phyloP scores from a whole-genome alignment of 2,329 filamentous ascomycete species.

The Colletotrichum godetiae region DNA sequence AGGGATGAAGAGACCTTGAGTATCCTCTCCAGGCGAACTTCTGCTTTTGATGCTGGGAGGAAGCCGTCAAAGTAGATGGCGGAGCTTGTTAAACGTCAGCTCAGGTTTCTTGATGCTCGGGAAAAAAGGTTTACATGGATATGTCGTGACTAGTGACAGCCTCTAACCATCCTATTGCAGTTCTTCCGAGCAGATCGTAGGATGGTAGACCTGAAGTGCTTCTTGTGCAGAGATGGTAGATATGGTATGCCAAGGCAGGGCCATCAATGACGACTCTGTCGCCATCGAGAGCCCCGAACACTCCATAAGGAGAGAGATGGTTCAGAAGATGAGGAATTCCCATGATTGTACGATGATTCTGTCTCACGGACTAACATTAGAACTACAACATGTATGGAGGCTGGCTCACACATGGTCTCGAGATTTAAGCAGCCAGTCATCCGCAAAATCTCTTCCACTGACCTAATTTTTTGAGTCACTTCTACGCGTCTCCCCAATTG shows the following conservation, averaged over 20 bases:
- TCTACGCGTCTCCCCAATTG: neutral
- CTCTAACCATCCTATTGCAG: conserved; percentile 72
- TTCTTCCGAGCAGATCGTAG: conserved; percentile 71
- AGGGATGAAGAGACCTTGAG: conserved; percentile 68
- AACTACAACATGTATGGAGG: neutral
- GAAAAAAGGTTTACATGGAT: conserved; percentile 64
- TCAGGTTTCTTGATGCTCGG: neutral
- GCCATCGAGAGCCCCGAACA: conserved; percentile 52
- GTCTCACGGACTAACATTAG: neutral
- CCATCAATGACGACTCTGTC: conserved; percentile 75
- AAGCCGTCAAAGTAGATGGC: conserved; percentile 89
- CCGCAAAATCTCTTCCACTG: neutral
- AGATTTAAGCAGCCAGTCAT: neutral
- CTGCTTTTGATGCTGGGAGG: conserved; percentile 75
- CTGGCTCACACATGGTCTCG: too few species aligned
- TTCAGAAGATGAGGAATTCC: conserved; percentile 69
- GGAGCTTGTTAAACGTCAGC: conserved; percentile 54
- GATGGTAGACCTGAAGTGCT: conserved; percentile 67
- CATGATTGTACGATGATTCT: conserved; percentile 51
- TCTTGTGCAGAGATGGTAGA: conserved; percentile 68
- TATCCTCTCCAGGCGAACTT: conserved; percentile 70
- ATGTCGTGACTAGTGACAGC: conserved; percentile 66
- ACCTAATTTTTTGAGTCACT: neutral
- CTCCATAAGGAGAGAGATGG: conserved; percentile 64
- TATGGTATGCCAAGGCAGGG: conserved; percentile 80